Conservation (phyloP, 208 protist species). For the Crithidia acanthocephali region DNA sequence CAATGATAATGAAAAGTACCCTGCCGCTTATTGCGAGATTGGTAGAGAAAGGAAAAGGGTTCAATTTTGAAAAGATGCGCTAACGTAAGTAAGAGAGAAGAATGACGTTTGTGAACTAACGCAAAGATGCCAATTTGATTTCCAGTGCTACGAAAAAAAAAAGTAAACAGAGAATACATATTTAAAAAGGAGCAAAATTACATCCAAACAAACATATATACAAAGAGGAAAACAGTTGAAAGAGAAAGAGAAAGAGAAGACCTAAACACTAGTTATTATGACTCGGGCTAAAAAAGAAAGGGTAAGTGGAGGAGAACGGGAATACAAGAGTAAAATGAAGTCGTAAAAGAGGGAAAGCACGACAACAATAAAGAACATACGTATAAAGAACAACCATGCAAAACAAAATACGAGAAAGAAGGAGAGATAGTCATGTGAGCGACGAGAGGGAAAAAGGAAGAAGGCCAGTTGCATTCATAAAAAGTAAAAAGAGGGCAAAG, state of each 20-base stretch:
- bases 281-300: neutral
- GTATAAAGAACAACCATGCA: too few relatives aligned
- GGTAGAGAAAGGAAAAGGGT: neutral
- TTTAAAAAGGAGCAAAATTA: too few relatives aligned
- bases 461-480: too few relatives aligned
- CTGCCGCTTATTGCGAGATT: neutral
- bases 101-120: neutral
- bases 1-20: neutral
- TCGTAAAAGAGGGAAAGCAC: too few relatives aligned
- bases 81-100: neutral
- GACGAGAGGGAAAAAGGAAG: too few relatives aligned
- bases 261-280: too few relatives aligned
- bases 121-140: neutral
- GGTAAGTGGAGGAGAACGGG: neutral
- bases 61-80: neutral
- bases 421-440: too few relatives aligned
- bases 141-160: neutral
- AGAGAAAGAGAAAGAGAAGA: too few relatives aligned
- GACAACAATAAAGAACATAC: too few relatives aligned
- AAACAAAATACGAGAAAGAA: neutral
- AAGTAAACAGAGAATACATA: neutral
- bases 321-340: neutral
- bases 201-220: too few relatives aligned
- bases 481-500: constrained; percentile 2
- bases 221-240: neutral